Evolutionary conservation across 371 early-diverging fungal genomes (phyloP).

Genomic region (Mortierella sp.): DNA sequence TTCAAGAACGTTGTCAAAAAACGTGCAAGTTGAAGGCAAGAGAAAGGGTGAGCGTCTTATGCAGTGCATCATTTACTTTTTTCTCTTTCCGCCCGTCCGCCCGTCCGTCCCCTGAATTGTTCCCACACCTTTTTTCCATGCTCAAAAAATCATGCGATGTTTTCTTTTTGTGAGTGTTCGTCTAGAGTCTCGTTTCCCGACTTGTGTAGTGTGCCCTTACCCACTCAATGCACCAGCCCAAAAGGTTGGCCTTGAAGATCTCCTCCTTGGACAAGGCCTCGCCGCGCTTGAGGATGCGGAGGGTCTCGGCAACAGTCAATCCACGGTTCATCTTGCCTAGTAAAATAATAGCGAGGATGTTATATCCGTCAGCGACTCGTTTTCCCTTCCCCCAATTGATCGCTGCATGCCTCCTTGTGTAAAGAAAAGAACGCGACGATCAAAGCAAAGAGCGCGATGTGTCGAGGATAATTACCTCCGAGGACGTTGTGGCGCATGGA

Average conservation of each 20-base stretch:
- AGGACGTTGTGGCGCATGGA: slow-evolving; percentile 84
- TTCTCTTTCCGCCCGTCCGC: not conserved
- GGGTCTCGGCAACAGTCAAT: slow-evolving; percentile 91
- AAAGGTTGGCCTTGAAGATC: slow-evolving; percentile 86
- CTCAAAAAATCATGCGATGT: slow-evolving; percentile 13
- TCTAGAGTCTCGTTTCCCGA: not conserved
- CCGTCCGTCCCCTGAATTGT: not conserved
- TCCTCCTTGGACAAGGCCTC: slow-evolving; percentile 82
- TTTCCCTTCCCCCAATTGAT: not conserved
- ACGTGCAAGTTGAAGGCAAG: not conserved
- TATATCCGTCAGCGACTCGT: not conserved
- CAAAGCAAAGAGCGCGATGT: not conserved
- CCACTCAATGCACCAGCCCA: slow-evolving; percentile 97
- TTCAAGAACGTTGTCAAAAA: not conserved
- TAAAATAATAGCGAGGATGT: not conserved
- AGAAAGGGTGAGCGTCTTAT: slow-evolving; percentile 1
- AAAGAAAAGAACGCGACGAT: not conserved
- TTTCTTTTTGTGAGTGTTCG: not conserved
- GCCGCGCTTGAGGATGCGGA: slow-evolving; percentile 80
- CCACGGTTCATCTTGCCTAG: slow-evolving; percentile 98
- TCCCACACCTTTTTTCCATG: not conserved
- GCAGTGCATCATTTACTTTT: not conserved
- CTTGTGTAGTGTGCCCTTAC: slow-evolving; percentile 57
- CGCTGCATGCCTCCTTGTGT: not conserved
- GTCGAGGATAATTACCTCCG: slow-evolving; percentile 69